A percentile compares a stretch with the other conserved stretches of the same genome.
Evolutionary conservation across 164 flowering plant genomes (phyloP).

Genomic region (Aristolochia contorta): DNA sequence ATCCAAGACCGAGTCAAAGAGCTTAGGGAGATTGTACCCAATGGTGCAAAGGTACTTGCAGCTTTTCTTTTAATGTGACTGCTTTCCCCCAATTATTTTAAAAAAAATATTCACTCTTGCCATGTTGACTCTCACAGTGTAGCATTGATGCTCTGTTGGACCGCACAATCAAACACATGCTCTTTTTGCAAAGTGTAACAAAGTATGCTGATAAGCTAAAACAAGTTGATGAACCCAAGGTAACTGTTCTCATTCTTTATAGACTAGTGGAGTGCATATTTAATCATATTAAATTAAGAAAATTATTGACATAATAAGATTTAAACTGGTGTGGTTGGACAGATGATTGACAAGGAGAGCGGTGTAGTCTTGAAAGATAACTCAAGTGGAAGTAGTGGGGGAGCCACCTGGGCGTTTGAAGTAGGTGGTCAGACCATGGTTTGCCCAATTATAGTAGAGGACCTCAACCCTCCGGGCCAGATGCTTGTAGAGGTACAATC

Average conservation of each 20-base stretch:
- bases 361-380: conserved; percentile 30
- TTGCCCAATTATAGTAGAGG: conserved; percentile 79
- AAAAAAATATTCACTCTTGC: conserved; percentile 2
- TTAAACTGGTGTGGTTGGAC: conserved; percentile 6
- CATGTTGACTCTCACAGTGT: conserved; percentile 39
- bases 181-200: conserved; percentile 66
- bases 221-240: conserved; percentile 55
- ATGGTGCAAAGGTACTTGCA: conserved; percentile 56
- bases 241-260: conserved; percentile 7
- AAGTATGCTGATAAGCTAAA: conserved; percentile 60
- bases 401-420: conserved; percentile 80
- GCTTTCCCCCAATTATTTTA: background rate
- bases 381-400: conserved; percentile 20
- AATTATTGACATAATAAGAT: no score
- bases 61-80: background rate
- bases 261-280: background rate
- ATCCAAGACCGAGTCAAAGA: conserved; percentile 79
- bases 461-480: conserved; percentile 65
- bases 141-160: conserved; percentile 79
- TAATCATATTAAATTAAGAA: background rate
- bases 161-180: conserved; percentile 71
- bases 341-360: conserved; percentile 37
- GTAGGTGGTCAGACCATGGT: conserved; percentile 49
- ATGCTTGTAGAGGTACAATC: conserved; percentile 74
- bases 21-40: conserved; percentile 70